A percentile compares a stretch with the other conserved stretches of the same genome.
These are phyloP conservation scores for Sclerotinia spermophila DNA, from an alignment of 2,329 filamentous ascomycete genomes.

Conservation along the genomic window DNA sequence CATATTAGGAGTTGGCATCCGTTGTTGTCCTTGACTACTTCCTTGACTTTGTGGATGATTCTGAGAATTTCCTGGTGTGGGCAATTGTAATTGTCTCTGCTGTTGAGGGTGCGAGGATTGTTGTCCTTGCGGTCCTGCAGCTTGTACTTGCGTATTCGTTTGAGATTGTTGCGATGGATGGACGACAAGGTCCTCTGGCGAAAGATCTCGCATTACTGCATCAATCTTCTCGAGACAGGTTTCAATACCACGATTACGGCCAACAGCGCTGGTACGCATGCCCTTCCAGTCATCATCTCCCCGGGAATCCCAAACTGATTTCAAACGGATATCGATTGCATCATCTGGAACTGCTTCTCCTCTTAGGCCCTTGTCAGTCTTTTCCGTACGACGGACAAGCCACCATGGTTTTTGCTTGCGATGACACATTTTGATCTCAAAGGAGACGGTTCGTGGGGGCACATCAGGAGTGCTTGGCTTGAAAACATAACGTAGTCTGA, in stretches of 20 bases:
- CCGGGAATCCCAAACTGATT: conserved; percentile 45
- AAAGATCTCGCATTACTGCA: conserved; percentile 28
- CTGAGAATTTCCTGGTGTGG: conserved; percentile 22
- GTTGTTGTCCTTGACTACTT: conserved; percentile 16
- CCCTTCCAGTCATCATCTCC: conserved; percentile 47
- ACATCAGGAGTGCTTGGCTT: conserved; percentile 29
- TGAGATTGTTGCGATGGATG: conserved; percentile 13
- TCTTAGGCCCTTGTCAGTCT: conserved; percentile 29
- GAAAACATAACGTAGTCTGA: conserved; percentile 52
- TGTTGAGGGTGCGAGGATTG: neutral
- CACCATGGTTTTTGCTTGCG: conserved; percentile 45
- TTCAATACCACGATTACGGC: conserved; percentile 41
- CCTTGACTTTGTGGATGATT: conserved; percentile 23
- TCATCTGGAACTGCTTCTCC: conserved; percentile 26
- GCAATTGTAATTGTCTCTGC: conserved; percentile 17
- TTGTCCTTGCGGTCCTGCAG: neutral
- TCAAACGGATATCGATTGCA: conserved; percentile 41
- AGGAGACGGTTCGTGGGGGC: conserved; percentile 41
- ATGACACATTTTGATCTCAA: conserved; percentile 51
- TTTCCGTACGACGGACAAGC: conserved; percentile 30
- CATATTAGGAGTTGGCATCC: conserved; percentile 17
- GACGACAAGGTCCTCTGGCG: neutral
- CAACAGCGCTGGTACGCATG: conserved; percentile 47
- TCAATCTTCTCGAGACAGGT: conserved; percentile 33
- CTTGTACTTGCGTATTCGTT: conserved; percentile 11